Evolutionary conservation across 352 stramenopile genomes (phyloP).

Genomic region (Phytophthora pini): DNA sequence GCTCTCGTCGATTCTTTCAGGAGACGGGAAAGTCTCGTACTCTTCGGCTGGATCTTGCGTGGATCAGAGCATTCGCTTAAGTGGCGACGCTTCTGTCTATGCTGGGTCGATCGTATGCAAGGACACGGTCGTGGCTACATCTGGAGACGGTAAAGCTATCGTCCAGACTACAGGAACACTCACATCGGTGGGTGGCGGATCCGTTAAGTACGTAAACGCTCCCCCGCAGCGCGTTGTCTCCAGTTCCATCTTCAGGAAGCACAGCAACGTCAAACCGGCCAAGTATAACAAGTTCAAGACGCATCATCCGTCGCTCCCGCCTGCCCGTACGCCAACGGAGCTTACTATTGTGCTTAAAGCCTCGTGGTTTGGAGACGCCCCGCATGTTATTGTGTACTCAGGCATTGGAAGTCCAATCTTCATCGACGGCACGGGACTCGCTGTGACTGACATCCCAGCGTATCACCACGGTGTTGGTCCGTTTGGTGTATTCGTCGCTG

Average conservation of each 20-base stretch:
- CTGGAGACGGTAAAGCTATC: conserved; percentile 32
- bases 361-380: conserved; percentile 28
- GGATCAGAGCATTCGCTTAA: conserved; percentile 29
- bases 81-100: conserved; percentile 27
- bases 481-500: conserved; percentile 3
- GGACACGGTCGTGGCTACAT: conserved; percentile 20
- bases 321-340: conserved; percentile 18
- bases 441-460: neutral
- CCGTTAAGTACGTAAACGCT: conserved; percentile 43
- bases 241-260: conserved; percentile 28
- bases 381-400: conserved; percentile 28
- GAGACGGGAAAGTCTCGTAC: conserved; percentile 33
- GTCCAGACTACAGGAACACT: conserved; percentile 38
- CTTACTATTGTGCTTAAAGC: conserved; percentile 28
- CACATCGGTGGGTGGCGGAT: conserved; percentile 24
- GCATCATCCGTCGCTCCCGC: conserved; percentile 11
- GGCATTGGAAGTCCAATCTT: conserved; percentile 17
- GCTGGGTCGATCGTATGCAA: conserved; percentile 36
- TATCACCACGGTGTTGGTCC: conserved; percentile 1
- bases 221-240: conserved; percentile 34
- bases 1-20: conserved; percentile 18
- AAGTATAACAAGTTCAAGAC: conserved; percentile 41
- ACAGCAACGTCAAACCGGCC: conserved; percentile 35
- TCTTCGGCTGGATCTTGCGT: conserved; percentile 24
- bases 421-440: conserved; percentile 16